Base-by-base conservation (phyloP, 768 basidiomycete genomes). In the Tricholoma flavovirens region DNA sequence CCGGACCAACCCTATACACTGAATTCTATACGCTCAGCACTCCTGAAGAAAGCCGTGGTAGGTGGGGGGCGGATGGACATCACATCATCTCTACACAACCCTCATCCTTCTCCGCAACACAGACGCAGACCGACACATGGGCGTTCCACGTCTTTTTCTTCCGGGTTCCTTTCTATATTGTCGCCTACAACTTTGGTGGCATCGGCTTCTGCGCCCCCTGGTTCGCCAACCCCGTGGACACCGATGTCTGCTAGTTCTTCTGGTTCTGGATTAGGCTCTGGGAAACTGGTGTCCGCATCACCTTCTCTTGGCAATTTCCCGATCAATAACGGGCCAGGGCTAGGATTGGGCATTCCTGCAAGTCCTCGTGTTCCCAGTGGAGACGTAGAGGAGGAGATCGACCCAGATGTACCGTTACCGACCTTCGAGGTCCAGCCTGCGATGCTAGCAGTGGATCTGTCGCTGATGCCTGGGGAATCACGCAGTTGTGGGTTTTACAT, bases 391-490 rank as follows among this genome's bases (percentile, higher is more conserved):
- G 82, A 80, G 24, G 77, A 79, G 4, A 66, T 83, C n/a, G 81
- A 84, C 56, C 79, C 82, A 0, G 86, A 87, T 32, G 68, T 69
- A 3, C 86, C 85, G 0, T 68, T 98, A 15, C 94, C 96, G 0
- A 93, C 91, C 0, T 85, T 96, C 22, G 87, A 94, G 59, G 84
- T 88, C 0, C 87, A 88, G 56, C 88, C 90, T 9, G 82, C 88
- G 30, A 88, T 98, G 82, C 75, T 98, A 9, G 93, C 89, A 0
- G 91, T 99, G 0, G 97, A 98, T 69, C 66, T 98, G 29, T 71
- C 76, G 4, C 76, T 99, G 15, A 77, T 73, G 3, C 91, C 93
- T n/a, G 93, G 94, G 4, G 88, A 95, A 69, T 87, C 83, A 32
- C 80, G 84, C 57, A 88, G 80, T 59, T 97, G 93, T 95, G 66